These are phyloP conservation scores for Discostella pseudostelligera DNA, from an alignment of 108 stramenopile species.

Conservation along the genomic window DNA sequence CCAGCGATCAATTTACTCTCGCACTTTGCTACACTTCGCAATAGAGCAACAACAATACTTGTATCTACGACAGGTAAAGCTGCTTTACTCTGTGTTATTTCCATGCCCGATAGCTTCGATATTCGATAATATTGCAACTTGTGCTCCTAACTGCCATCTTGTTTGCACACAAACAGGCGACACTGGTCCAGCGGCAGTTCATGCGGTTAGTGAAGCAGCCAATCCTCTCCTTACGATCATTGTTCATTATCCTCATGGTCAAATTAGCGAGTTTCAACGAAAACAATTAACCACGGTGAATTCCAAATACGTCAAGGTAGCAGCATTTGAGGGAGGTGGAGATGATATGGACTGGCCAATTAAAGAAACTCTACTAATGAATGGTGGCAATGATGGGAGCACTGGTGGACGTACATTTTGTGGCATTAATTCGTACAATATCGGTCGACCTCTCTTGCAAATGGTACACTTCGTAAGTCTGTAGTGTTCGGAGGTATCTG, in stretches of 20 bases:
- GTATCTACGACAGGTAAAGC: conserved; percentile 55
- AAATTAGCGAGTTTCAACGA: conserved; percentile 83
- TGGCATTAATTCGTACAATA: conserved; percentile 89
- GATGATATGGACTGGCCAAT: conserved; percentile 93
- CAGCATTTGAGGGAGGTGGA: conserved; percentile 81
- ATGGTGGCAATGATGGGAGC: conserved; percentile 14
- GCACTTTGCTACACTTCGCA: conserved; percentile 60
- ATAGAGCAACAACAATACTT: conserved; percentile 57
- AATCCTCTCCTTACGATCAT: conserved; percentile 64
- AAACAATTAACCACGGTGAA: conserved; percentile 76
- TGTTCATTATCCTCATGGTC: conserved; percentile 84
- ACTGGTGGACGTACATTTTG: conserved; percentile 29
- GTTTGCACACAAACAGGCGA: conserved; percentile 59
- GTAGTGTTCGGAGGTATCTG: background rate
- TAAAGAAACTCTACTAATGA: conserved; percentile 54
- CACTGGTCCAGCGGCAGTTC: conserved; percentile 91
- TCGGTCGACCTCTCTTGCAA: conserved; percentile 81
- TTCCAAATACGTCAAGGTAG: conserved; percentile 59
- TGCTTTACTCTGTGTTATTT: background rate
- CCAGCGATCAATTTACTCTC: conserved; percentile 60
- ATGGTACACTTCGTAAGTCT: conserved; percentile 80
- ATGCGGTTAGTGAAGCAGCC: conserved; percentile 67
- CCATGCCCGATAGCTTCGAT: background rate
- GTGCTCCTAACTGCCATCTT: no score
- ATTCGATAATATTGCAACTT: background rate